Conservation (phyloP, 2,329 filamentous ascomycete species). For the Alternaria sp. region DNA sequence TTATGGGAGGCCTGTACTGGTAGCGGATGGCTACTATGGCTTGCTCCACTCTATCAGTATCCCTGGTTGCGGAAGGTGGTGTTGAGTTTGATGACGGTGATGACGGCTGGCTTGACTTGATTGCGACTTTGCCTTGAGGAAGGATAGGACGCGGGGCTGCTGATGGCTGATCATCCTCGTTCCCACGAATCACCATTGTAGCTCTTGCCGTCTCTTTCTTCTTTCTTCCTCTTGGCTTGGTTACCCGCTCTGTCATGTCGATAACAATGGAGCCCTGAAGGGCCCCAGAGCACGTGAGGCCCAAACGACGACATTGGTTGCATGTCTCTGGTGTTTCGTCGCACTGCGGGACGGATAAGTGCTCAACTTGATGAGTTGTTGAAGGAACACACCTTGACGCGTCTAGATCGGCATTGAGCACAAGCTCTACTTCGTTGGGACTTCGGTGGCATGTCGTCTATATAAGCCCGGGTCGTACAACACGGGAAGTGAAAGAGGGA, state of each 20-base stretch:
- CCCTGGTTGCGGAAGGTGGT: conserved; percentile 3
- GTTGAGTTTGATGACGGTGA: background rate
- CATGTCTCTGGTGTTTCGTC: conserved; percentile 41
- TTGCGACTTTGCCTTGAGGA: background rate
- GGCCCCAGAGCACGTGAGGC: conserved; percentile 42
- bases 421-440: conserved; percentile 47
- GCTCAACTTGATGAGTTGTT: background rate
- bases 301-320: conserved; percentile 30
- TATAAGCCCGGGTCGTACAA: background rate
- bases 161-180: background rate
- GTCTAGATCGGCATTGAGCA: conserved; percentile 45
- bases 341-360: conserved; percentile 24
- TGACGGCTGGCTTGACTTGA: background rate
- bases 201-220: conserved; percentile 26
- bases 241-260: conserved; percentile 46
- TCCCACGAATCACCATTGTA: conserved; percentile 5
- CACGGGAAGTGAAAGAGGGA: conserved; percentile 24
- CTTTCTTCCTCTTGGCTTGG: conserved; percentile 33
- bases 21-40: conserved; percentile 35
- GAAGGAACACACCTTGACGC: conserved; percentile 41
- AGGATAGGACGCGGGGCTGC: background rate
- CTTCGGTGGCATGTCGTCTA: conserved; percentile 29
- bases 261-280: conserved; percentile 47
- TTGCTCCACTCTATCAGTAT: conserved; percentile 25
- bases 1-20: conserved; percentile 33